These are phyloP conservation scores for Polygonum maritimum DNA, from an alignment of 148 eudicot genomes.

Conservation along the genomic window DNA sequence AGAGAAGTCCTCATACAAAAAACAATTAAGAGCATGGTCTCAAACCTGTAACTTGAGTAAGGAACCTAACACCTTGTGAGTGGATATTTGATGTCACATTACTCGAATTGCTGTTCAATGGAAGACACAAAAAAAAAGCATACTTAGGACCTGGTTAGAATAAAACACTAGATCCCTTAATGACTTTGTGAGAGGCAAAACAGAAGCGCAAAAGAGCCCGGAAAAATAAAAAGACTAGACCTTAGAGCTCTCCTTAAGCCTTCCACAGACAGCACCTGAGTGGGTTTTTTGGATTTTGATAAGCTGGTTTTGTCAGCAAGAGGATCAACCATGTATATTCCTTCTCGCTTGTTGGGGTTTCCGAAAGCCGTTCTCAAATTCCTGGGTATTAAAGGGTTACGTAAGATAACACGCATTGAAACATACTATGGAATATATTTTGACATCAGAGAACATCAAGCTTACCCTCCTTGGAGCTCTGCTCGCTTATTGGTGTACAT, in stretches of 20 bases:
- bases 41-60: constrained; percentile 78
- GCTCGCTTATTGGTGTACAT: constrained; percentile 52
- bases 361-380: constrained; percentile 75
- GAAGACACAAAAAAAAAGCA: background rate
- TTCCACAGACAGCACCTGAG: constrained; percentile 73
- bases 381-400: constrained; percentile 28
- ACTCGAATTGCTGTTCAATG: constrained; percentile 56
- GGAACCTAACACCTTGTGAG: constrained; percentile 89
- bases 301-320: constrained; percentile 29
- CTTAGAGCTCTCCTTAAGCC: constrained; percentile 77
- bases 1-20: background rate
- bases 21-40: background rate
- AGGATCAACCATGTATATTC: constrained; percentile 67
- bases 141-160: background rate
- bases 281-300: constrained; percentile 36
- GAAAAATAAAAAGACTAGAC: constrained; percentile 12
- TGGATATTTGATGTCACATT: constrained; percentile 63
- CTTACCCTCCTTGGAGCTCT: constrained; percentile 97
- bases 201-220: background rate
- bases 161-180: background rate
- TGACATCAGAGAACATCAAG: constrained; percentile 1
- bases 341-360: constrained; percentile 50
- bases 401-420: background rate
- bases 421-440: background rate
- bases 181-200: background rate